These are phyloP conservation scores for Narthecium ossifragum DNA, from an alignment of 106 monocot genomes.

Conservation along the genomic window DNA sequence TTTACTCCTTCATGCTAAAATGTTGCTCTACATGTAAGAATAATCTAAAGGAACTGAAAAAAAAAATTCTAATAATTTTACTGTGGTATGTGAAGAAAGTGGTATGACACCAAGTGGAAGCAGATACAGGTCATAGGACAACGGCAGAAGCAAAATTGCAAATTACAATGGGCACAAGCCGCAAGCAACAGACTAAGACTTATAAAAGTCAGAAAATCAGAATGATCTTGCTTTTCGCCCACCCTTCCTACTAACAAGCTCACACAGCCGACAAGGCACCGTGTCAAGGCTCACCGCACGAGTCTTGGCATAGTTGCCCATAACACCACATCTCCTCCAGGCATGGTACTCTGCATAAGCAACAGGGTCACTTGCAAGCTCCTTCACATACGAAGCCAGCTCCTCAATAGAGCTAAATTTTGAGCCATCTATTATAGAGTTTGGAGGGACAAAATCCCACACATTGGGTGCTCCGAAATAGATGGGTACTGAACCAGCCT, in stretches of 20 bases:
- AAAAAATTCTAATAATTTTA: no score
- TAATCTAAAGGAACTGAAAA: no score
- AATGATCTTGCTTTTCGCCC: slow-evolving; percentile 38
- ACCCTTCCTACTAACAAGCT: slow-evolving; percentile 55
- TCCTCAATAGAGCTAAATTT: slow-evolving; percentile 68
- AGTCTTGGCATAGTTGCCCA: slow-evolving; percentile 64
- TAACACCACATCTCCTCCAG: slow-evolving; percentile 88
- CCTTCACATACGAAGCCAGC: slow-evolving; percentile 64
- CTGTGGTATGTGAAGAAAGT: no score
- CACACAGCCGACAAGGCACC: slow-evolving; percentile 78
- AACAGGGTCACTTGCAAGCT: slow-evolving; percentile 66
- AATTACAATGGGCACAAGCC: no score
- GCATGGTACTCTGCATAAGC: slow-evolving; percentile 93
- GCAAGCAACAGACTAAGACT: no score
- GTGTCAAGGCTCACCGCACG: slow-evolving; percentile 77
- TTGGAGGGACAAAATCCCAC: slow-evolving; percentile 86
- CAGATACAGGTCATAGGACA: no score
- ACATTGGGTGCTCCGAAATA: slow-evolving; percentile 96
- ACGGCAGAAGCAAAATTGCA: no score
- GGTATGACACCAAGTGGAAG: no score
- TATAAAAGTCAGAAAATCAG: no score
- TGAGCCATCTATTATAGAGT: slow-evolving; percentile 86
- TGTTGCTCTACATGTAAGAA: no score
- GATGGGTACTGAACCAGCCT: slow-evolving; percentile 83
- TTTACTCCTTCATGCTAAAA: no score